Evolutionary conservation across 148 eudicot species (phyloP).

Genomic region (Vaccinium myrtillus): DNA sequence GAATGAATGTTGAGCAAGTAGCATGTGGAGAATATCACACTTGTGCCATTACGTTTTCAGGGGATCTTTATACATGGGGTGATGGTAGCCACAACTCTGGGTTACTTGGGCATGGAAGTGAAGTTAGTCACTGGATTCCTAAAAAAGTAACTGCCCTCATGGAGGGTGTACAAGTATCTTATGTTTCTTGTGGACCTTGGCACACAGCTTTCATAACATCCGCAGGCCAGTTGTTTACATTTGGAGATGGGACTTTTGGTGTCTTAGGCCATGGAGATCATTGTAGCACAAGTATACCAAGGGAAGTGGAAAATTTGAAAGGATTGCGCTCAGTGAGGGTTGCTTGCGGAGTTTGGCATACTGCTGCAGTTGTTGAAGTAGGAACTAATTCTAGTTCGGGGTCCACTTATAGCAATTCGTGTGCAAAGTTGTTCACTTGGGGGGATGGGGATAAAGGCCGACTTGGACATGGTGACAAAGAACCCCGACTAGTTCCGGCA

Average conservation of each 20-base stretch:
- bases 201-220: conserved; percentile 80
- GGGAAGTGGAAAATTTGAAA: conserved; percentile 66
- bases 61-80: conserved; percentile 94
- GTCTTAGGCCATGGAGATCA: conserved; percentile 87
- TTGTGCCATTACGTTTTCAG: conserved; percentile 74
- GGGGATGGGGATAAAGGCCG: conserved; percentile 86
- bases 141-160: conserved; percentile 61
- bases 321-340: conserved; percentile 56
- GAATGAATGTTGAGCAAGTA: conserved; percentile 54
- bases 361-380: conserved; percentile 77
- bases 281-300: conserved; percentile 47
- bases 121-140: conserved; percentile 71
- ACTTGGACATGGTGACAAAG: conserved; percentile 81
- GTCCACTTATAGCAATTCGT: conserved; percentile 31
- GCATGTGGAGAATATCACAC: conserved; percentile 90
- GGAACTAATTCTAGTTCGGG: conserved; percentile 24
- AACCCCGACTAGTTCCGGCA: conserved; percentile 56
- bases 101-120: conserved; percentile 77
- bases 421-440: conserved; percentile 83
- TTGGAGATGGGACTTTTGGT: conserved; percentile 97
- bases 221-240: conserved; percentile 71
- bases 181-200: conserved; percentile 92
- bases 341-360: conserved; percentile 96
- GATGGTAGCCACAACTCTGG: conserved; percentile 64
- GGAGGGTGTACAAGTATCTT: conserved; percentile 62